Evolutionary conservation across 306 rosid species (phyloP), one percentile per base, ranked within the genome.

Genomic region (Vigna mungo): DNA sequence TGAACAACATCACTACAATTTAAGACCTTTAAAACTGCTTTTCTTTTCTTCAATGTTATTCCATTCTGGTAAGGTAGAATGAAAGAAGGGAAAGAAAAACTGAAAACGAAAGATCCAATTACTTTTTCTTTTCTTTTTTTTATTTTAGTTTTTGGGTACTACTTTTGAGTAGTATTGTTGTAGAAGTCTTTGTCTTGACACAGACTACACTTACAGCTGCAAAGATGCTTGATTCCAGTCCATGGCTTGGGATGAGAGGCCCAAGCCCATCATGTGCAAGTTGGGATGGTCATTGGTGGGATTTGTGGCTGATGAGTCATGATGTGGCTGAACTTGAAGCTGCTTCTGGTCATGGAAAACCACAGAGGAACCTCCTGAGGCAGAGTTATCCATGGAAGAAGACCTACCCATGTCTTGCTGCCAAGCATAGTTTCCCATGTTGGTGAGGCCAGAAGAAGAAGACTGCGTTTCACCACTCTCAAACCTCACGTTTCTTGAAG

Each of bases 191-290:
- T 49, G 62, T 66, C 69, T 72, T 62, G 80, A 68, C 71, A 68
- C 34, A 75, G 74, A 82, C 72, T 59, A 49, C 15, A 83, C 96
- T 91, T 90, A 93, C 98, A 89, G 74, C 44, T 32, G 68, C 66
- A 92, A 86, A 60, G 92, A 68, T 59, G 87, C 79, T 81, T 91
- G 98, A 82, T 87, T 88, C 98, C 98, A 94, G 88, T 91, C 94
- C 74, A 90, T 68, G 18, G 92, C 44, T 37, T 81, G 92, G 5
- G 94, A 85, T 1, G 93, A 87, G 54, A 94, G 97, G 48, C 94
- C 97, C 73, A 91, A 86, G 73, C 86, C 94, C 96, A 91, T 94
- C 87, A 91, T 82, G 49, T 89, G 95, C 81, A 91, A 85, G 89
- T 72, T 87, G 85, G 92, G 85, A 71, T 92, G 85, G 73, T 92